Evolutionary conservation across 192 early-diverging fungal species (phyloP).

Genomic region (Coemansia sp.): DNA sequence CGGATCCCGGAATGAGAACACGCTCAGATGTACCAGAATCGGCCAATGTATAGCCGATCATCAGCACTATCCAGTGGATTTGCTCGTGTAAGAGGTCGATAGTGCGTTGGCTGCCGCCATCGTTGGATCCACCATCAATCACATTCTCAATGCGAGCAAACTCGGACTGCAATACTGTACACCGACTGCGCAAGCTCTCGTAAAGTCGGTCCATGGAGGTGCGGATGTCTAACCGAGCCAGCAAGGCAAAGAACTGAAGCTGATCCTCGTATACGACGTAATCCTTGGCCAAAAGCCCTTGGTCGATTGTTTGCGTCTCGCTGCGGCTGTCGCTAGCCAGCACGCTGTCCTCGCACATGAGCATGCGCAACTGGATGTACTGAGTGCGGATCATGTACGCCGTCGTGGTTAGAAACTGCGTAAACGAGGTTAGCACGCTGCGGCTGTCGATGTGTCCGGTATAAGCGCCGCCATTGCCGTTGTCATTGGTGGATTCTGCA

Average conservation of each 20-base stretch:
- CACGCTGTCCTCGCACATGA: slow-evolving; percentile 43
- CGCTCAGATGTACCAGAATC: slow-evolving; percentile 48
- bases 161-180: slow-evolving; percentile 35
- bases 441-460: slow-evolving; percentile 2
- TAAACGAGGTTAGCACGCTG: slow-evolving; percentile 31
- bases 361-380: slow-evolving; percentile 52
- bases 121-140: too few species aligned
- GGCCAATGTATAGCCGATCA: slow-evolving; percentile 42
- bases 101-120: slow-evolving; percentile 25
- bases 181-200: slow-evolving; percentile 37
- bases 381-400: slow-evolving; percentile 46
- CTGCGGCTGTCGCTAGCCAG: slow-evolving; percentile 11
- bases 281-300: slow-evolving; percentile 48
- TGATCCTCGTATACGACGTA: slow-evolving; percentile 53
- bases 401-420: slow-evolving; percentile 35
- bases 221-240: slow-evolving; percentile 40
- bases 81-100: slow-evolving; percentile 51
- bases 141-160: slow-evolving; percentile 16
- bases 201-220: slow-evolving; percentile 33
- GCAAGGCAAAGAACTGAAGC: slow-evolving; percentile 48
- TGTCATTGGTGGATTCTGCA: background rate
- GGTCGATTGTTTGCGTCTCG: slow-evolving; percentile 24
- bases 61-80: slow-evolving; percentile 45
- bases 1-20: slow-evolving; percentile 35
- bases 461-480: background rate